Evolutionary conservation across 305 asterid genomes (phyloP).

Genomic region (Fraxinus ornus): DNA sequence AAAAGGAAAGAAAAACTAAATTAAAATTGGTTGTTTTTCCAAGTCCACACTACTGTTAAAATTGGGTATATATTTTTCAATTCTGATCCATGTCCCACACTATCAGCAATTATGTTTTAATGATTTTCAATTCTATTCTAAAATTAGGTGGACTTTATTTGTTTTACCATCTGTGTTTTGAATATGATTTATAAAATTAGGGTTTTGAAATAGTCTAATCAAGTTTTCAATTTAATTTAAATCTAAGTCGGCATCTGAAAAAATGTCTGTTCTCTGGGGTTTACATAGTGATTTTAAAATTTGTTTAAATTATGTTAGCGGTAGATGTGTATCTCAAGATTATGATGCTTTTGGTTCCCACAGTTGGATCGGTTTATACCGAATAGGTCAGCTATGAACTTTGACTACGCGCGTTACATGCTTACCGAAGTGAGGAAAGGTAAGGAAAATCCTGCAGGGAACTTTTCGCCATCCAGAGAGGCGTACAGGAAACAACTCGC

Average conservation of each 20-base stretch:
- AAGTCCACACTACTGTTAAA: not conserved
- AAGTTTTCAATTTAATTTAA: not conserved
- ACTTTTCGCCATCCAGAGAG: slow-evolving; percentile 75
- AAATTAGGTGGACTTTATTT: not conserved
- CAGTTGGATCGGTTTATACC: slow-evolving; percentile 95
- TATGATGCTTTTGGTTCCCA: slow-evolving; percentile 10
- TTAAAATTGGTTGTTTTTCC: not conserved
- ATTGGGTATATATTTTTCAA: not conserved
- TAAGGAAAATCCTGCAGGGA: slow-evolving; percentile 68
- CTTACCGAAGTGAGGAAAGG: slow-evolving; percentile 76
- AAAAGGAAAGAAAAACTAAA: not conserved
- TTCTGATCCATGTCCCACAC: not conserved
- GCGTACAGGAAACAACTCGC: slow-evolving; percentile 91
- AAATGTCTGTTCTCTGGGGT: not conserved
- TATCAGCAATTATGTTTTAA: not conserved
- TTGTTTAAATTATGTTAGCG: not conserved
- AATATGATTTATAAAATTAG: not conserved
- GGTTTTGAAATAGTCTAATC: not conserved
- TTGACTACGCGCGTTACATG: slow-evolving; percentile 85
- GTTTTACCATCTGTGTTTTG: not conserved
- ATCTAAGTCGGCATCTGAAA: not conserved
- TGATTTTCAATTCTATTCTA: not conserved
- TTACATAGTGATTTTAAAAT: not conserved
- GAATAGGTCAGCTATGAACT: slow-evolving; percentile 89
- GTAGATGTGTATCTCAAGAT: not conserved